Base-by-base conservation (phyloP, 371 early-diverging fungal species). In the Rhizopus stolonifer region DNA sequence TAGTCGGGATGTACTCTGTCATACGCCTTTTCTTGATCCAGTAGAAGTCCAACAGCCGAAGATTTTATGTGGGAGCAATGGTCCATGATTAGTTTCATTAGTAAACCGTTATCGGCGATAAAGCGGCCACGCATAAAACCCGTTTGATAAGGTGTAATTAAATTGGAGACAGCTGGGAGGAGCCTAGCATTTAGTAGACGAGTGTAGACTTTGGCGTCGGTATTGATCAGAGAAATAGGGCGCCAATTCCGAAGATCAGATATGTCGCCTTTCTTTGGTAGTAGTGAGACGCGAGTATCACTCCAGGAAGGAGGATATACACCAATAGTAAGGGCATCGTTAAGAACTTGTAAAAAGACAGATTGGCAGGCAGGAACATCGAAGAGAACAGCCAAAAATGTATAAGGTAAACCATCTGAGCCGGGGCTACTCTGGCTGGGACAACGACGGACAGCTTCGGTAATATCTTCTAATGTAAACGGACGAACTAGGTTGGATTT, bases 371-470 rank as follows among this genome's bases (percentile, higher is more conserved):
- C 1, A 25, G 43, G 44, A 14, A 21, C 15, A 1, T 50, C 22
- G 3, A 58, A 17, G 1, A 60, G 33, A 1, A 34, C 36, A 5
- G 36, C 10, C 36, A 36, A 15, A 5, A 36, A 14, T 14, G 36
- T 57, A 39, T 60, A 68, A n/a, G 69, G 64, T 15, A 68, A 22
- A 10, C 69, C 64, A 33, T 68, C 64, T 10, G 42, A n/a, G 0
- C 68, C 58, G 4, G 64, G 56, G 10, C 60, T 53, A 14, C 53
- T 39, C 6, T 38, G 26, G 3, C n/a, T 31, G 1, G 54, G 52
- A 32, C 38, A 38, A 0, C 42, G 49, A 24, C 18, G 15, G 2
- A 33, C 46, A 32, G 23, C 54, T 24, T 15, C 24, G 1, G 24
- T 7, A 8, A 53, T 24, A 15, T 53, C 54, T 17, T 34, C 23